A percentile compares a stretch with the other conserved stretches of the same genome.
These are phyloP conservation scores for Neonectria coccinea DNA, from an alignment of 2,329 filamentous ascomycete genomes.

Conservation along the genomic window DNA sequence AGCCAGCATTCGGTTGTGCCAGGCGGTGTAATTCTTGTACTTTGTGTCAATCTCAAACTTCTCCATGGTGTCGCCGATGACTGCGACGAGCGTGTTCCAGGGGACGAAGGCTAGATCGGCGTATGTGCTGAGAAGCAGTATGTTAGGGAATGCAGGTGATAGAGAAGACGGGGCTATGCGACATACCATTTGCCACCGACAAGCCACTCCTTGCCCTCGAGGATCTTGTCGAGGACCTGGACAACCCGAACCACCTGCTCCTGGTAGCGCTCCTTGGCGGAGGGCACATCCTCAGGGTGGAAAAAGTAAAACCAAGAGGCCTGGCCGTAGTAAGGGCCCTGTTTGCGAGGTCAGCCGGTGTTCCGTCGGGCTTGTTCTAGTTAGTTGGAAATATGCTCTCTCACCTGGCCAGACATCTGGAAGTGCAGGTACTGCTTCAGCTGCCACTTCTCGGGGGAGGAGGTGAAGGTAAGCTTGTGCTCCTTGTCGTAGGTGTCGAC, in stretches of 20 bases:
- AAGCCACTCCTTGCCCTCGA: conserved; percentile 51
- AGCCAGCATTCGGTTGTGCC: conserved; percentile 49
- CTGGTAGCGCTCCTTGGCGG: conserved; percentile 48
- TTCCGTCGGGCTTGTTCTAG: not conserved
- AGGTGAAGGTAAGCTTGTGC: conserved; percentile 43
- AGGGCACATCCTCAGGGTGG: conserved; percentile 46
- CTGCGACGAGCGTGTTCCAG: conserved; percentile 42
- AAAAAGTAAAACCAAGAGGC: conserved; percentile 48
- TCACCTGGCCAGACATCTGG: conserved; percentile 53
- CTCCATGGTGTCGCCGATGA: conserved; percentile 36
- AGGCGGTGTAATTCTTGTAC: conserved; percentile 51
- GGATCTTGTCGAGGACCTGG: conserved; percentile 48
- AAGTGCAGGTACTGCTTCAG: conserved; percentile 53
- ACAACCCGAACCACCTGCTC: conserved; percentile 48
- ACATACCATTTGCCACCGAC: conserved; percentile 51
- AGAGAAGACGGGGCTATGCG: not conserved
- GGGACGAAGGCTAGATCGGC: conserved; percentile 51
- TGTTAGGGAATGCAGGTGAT: not conserved
- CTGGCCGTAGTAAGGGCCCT: conserved; percentile 54
- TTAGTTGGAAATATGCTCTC: not conserved
- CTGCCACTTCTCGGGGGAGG: conserved; percentile 45
- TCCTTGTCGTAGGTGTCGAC: conserved; percentile 45
- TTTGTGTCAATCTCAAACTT: conserved; percentile 47
- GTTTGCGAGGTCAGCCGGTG: not conserved
- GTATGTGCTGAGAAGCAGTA: conserved; percentile 44